Evolutionary conservation across 129 eudicot species (phyloP).

Genomic region (Calendula officinalis): DNA sequence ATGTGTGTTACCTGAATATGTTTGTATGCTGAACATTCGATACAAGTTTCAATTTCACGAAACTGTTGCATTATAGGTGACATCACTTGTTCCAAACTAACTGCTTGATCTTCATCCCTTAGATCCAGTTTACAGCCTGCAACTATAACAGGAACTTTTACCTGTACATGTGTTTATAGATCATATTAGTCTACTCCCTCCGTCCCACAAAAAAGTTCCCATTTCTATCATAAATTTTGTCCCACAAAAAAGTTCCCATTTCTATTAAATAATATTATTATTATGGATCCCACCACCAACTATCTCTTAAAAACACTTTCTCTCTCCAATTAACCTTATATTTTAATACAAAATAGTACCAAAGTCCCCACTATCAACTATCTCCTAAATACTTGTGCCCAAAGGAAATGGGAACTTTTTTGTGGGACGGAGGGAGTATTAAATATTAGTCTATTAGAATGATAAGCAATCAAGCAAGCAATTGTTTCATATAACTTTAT

Average conservation of each 20-base stretch:
- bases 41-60: conserved; percentile 77
- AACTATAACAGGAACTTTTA: conserved; percentile 84
- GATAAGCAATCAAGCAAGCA: conserved; percentile 1
- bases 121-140: conserved; percentile 90
- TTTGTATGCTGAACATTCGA: conserved; percentile 60
- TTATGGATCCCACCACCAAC: no score
- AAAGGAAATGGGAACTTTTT: no score
- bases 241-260: no score
- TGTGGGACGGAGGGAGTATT: no score
- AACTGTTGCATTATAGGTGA: conserved; percentile 90
- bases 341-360: no score
- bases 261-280: no score
- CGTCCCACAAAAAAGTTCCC: no score
- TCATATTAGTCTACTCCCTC: conserved; percentile 19
- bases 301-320: no score
- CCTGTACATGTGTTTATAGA: conserved; percentile 40
- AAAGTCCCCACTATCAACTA: no score
- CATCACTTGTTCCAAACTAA: conserved; percentile 79
- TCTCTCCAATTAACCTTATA: no score
- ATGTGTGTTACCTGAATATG: conserved; percentile 50
- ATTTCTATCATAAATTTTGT: no score
- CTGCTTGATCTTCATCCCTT: conserved; percentile 65
- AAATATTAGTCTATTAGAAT: not conserved
- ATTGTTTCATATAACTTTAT: not conserved
- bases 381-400: no score